Evolutionary conservation across 2,329 filamentous ascomycete species (phyloP), one percentile per base, ranked within the genome.

Genomic region (Sporothrix dimorphospora): DNA sequence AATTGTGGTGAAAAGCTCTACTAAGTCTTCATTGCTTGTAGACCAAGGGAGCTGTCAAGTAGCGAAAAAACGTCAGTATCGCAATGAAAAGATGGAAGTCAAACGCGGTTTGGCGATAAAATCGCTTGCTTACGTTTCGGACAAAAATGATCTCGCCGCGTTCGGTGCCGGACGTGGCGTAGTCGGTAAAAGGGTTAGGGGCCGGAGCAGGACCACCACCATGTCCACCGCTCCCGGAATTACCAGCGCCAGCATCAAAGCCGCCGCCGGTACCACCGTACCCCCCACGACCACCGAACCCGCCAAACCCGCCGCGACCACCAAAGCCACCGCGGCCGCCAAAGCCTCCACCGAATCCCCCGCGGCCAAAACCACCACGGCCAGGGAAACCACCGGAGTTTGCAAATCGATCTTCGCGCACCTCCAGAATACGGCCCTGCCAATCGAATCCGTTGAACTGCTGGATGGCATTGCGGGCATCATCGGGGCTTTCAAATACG

Each of bases 381-480:
- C 86, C 88, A 21, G 87, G 84, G 77, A 85, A 80, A 77, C 82
- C 82, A 57, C 80, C 81, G 34, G 83, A 82, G 73, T 89, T 90
- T 73, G 96, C 96, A 80, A 94, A 99, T 72, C 96, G 92, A 80
- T 99, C 96, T 82, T 98, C 95, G 75, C 96, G 94, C 75, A 99
- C 96, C 81, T 99, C 96, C 68, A 99, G 89, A 69, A 91, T 85
- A 72, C 96, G 92, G 12, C 96, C 96, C 81, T 98, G 95, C 96
- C 96, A 99, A 75, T 99, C 96, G 80, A 97, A 98, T 73, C 96
- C 96, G 80, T 98, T 98, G 86, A 98, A 99, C 77, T 98, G 94
- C 79, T 94, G 91, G 76, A 99, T 99, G 27, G 96, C 96, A 79
- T 94, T 97, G 76, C 94, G 93, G 55, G 96, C 95, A 82, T 99